Evolutionary conservation across 176 grass and related monocot genomes (phyloP), one percentile per base, ranked within the genome.

Genomic region (Stipa capillata): DNA sequence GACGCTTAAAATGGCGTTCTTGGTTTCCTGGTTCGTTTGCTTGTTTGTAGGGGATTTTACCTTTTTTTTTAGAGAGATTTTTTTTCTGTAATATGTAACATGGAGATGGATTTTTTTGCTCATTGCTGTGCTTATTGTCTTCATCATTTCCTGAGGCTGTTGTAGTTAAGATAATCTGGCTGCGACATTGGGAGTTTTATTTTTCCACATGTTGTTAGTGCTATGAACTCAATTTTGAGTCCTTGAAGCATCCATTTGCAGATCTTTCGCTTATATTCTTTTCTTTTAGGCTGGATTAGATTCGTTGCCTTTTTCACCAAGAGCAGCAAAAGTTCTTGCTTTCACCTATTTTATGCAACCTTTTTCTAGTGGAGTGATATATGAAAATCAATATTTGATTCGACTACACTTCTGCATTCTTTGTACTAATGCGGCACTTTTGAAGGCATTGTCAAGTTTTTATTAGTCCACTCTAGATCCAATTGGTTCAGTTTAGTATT

Each of bases 31-130:
- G 56, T 21, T 53, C 27, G 15, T 6, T 50, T 63, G 56, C 57
- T 80, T 61, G 71, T 27, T 36, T 68, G 20, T 43, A 8, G 44
- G 27, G 75, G 55, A 89, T 79, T 84, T 29, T 56, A 15, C 55
- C n/a, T n/a, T n/a, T n/a, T n/a, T n/a, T n/a, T n/a, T n/a, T n/a
- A n/a, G n/a, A n/a, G n/a, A n/a, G n/a, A n/a, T n/a, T n/a, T n/a
- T n/a, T n/a, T n/a, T n/a, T 52, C n/a, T 36, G 32, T 42, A 40
- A 37, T 45, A 14, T 15, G 1, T 1, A 47, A 61, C 7, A 41
- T n/a, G 31, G 18, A 39, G 61, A 5, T 81, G 14, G 8, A 25
- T 11, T 5, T 54, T 53, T 84, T 32, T 31, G n/a, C 7, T 28
- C 11, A 6, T 49, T 64, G 5, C 5, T 64, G 18, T 59, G 16